These are phyloP conservation scores for Myriosclerotinia duriaeana DNA, from an alignment of 2,329 filamentous ascomycete genomes.

Conservation along the genomic window DNA sequence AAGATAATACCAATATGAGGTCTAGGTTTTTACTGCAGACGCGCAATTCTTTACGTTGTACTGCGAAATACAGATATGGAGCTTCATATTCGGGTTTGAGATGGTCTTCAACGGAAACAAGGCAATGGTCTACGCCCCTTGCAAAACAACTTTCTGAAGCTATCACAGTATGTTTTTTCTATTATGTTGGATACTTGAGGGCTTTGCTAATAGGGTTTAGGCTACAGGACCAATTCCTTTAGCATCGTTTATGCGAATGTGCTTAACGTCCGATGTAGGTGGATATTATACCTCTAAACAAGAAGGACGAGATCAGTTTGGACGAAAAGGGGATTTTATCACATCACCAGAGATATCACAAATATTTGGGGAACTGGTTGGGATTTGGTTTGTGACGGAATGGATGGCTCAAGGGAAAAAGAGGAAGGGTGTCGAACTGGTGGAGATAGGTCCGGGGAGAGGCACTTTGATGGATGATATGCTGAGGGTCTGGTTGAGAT, in stretches of 20 bases:
- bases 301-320: slow-evolving; percentile 79
- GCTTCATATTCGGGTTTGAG: slow-evolving; percentile 30
- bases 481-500: slow-evolving; percentile 63
- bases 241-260: slow-evolving; percentile 97
- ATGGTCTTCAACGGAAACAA: slow-evolving; percentile 38
- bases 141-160: slow-evolving; percentile 84
- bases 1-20: slow-evolving; percentile 33
- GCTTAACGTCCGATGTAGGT: slow-evolving; percentile 82
- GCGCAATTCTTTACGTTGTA: slow-evolving; percentile 33
- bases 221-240: slow-evolving; percentile 88
- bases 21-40: slow-evolving; percentile 34
- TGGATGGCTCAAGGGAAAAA: slow-evolving; percentile 89
- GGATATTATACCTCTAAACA: slow-evolving; percentile 87
- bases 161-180: slow-evolving; percentile 63
- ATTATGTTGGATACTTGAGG: not conserved
- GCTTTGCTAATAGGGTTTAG: slow-evolving; percentile 46
- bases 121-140: slow-evolving; percentile 84
- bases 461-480: slow-evolving; percentile 98
- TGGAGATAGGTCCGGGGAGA: slow-evolving; percentile 91
- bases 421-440: slow-evolving; percentile 74
- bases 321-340: slow-evolving; percentile 90
- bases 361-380: slow-evolving; percentile 90
- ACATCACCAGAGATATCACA: slow-evolving; percentile 98
- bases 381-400: slow-evolving; percentile 92
- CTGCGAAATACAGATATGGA: slow-evolving; percentile 29